A percentile compares a stretch with the other conserved stretches of the same genome.
Evolutionary conservation across 768 basidiomycete genomes (phyloP).

Genomic region (Pisolithus microcarpus): DNA sequence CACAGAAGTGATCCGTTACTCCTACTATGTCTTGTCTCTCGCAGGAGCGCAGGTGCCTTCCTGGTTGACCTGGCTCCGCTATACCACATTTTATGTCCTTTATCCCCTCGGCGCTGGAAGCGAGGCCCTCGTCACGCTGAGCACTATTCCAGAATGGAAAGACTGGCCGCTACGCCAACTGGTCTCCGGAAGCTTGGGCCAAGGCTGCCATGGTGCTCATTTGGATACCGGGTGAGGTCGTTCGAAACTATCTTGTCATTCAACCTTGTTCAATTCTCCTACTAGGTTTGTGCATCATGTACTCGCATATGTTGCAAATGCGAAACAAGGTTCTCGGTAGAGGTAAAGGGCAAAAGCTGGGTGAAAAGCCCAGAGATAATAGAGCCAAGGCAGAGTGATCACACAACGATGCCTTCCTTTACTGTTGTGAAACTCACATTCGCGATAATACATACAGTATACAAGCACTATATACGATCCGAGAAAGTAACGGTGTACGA

Average conservation of each 20-base stretch:
- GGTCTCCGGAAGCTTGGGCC: conserved; percentile 51
- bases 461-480: no score
- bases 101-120: conserved; percentile 90
- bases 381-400: conserved; percentile 16
- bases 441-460: no score
- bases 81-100: conserved; percentile 89
- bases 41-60: conserved; percentile 43
- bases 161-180: conserved; percentile 34
- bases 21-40: conserved; percentile 72
- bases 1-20: conserved; percentile 88
- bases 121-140: conserved; percentile 79
- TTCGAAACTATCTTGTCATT: not conserved
- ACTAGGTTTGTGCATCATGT: conserved; percentile 47
- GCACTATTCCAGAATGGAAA: conserved; percentile 57
- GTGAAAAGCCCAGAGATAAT: conserved; percentile 28
- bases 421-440: not conserved
- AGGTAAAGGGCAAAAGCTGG: conserved; percentile 26
- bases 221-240: conserved; percentile 81
- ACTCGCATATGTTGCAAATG: conserved; percentile 54
- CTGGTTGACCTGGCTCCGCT: conserved; percentile 71
- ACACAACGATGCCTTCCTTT: not conserved
- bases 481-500: no score
- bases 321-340: conserved; percentile 46
- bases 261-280: not conserved
- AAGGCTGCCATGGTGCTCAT: conserved; percentile 57